phyloP scores from a whole-genome alignment of 2,329 filamentous ascomycete genomes.

The Coniella vitis region DNA sequence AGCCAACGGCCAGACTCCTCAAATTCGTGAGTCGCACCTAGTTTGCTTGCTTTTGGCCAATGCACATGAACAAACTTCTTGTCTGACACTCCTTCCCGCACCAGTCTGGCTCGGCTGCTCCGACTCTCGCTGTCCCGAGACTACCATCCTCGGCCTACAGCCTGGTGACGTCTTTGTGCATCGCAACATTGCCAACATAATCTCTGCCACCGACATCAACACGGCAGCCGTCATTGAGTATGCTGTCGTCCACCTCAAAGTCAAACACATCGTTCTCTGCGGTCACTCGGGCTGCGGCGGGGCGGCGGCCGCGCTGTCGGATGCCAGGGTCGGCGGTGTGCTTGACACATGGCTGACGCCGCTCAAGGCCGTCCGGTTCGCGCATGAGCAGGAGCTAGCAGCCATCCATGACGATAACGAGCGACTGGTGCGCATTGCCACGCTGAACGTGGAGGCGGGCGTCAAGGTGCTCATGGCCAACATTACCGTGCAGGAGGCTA shows the following conservation, averaged over 20 bases:
- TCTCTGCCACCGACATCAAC: slow-evolving; percentile 69
- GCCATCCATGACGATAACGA: slow-evolving; percentile 46
- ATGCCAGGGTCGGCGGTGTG: slow-evolving; percentile 42
- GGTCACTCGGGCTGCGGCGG: slow-evolving; percentile 64
- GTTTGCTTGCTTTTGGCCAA: background rate
- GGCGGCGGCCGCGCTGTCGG: slow-evolving; percentile 50
- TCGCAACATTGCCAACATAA: slow-evolving; percentile 83
- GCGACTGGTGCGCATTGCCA: slow-evolving; percentile 56
- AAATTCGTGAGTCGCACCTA: slow-evolving; percentile 43
- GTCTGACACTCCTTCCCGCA: background rate
- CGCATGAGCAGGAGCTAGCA: slow-evolving; percentile 49
- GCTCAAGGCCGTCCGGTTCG: slow-evolving; percentile 36
- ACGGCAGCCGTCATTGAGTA: slow-evolving; percentile 72
- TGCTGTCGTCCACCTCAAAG: slow-evolving; percentile 64
- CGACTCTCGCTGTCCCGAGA: slow-evolving; percentile 79
- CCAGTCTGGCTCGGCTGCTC: slow-evolving; percentile 80
- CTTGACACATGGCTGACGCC: slow-evolving; percentile 50
- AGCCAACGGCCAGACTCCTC: slow-evolving; percentile 58
- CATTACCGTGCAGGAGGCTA: slow-evolving; percentile 61
- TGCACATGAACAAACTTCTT: background rate
- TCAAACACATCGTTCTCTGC: slow-evolving; percentile 64
- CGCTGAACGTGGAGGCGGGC: slow-evolving; percentile 68
- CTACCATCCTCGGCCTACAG: slow-evolving; percentile 68
- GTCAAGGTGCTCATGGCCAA: slow-evolving; percentile 64
- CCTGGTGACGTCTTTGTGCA: slow-evolving; percentile 85